Evolutionary conservation across 495 filamentous ascomycete genomes (phyloP).

Genomic region (Ascobolus immersus): DNA sequence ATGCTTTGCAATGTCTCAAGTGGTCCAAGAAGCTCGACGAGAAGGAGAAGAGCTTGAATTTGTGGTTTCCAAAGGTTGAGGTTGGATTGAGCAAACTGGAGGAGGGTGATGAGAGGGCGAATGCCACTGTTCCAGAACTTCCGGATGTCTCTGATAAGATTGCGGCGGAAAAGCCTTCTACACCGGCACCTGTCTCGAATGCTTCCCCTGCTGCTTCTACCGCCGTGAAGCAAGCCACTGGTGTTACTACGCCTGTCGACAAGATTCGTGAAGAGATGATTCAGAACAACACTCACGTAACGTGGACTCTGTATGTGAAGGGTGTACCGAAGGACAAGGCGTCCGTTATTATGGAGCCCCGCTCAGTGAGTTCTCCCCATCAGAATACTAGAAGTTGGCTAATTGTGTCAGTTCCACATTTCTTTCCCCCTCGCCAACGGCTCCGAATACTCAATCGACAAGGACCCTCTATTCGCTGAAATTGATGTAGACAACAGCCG

Average conservation of each 20-base stretch:
- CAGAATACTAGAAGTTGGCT: slow-evolving; percentile 1
- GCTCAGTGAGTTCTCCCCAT: slow-evolving; percentile 4
- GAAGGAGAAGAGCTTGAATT: slow-evolving; percentile 35
- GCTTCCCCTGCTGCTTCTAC: slow-evolving; percentile 1
- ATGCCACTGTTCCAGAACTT: slow-evolving; percentile 34
- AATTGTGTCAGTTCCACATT: slow-evolving; percentile 26
- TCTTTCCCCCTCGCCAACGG: slow-evolving; percentile 36
- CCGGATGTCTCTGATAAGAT: slow-evolving; percentile 34
- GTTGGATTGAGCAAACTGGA: slow-evolving; percentile 18
- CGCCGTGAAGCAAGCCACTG: slow-evolving; percentile 5
- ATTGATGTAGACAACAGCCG: slow-evolving; percentile 36
- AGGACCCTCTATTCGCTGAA: slow-evolving; percentile 42
- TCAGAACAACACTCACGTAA: slow-evolving; percentile 38
- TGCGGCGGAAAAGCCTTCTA: slow-evolving; percentile 15
- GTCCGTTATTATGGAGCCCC: slow-evolving; percentile 27
- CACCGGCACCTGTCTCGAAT: slow-evolving; percentile 6
- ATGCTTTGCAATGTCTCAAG: slow-evolving; percentile 47
- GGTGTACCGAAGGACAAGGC: slow-evolving; percentile 39
- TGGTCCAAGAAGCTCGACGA: slow-evolving; percentile 30
- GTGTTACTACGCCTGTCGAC: slow-evolving; percentile 25
- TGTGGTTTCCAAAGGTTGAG: slow-evolving; percentile 36
- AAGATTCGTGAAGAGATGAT: slow-evolving; percentile 66
- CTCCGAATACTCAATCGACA: slow-evolving; percentile 35
- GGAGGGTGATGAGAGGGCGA: slow-evolving; percentile 31
- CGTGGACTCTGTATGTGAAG: slow-evolving; percentile 46